phyloP scores from a whole-genome alignment of 148 eudicot species.

The Arbutus unedo region DNA sequence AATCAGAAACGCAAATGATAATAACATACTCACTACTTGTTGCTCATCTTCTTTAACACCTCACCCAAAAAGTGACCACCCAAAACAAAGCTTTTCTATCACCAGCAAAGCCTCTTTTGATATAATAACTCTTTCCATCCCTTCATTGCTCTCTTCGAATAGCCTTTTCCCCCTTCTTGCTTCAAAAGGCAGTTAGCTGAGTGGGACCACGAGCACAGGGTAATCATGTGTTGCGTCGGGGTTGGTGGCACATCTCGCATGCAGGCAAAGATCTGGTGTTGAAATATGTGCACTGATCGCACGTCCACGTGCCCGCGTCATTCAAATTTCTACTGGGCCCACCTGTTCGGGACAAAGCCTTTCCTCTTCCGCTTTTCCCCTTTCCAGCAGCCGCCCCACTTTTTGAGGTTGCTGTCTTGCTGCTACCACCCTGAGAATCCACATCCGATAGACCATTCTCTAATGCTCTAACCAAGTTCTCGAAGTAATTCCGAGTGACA shows the following conservation, averaged over 20 bases:
- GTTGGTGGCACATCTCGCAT: slow-evolving; percentile 24
- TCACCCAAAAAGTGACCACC: background rate
- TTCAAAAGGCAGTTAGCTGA: background rate
- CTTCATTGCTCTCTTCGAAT: background rate
- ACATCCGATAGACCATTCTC: slow-evolving; percentile 77
- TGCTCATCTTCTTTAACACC: background rate
- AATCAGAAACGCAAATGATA: background rate
- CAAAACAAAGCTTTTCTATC: background rate
- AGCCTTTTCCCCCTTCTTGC: background rate
- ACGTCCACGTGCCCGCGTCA: slow-evolving; percentile 50
- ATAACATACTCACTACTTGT: background rate
- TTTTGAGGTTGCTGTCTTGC: slow-evolving; percentile 41
- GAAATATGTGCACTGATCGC: slow-evolving; percentile 29
- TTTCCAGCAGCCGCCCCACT: slow-evolving; percentile 31
- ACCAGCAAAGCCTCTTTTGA: background rate
- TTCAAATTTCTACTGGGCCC: slow-evolving; percentile 37
- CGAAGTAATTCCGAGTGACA: slow-evolving; percentile 74
- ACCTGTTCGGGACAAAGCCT: slow-evolving; percentile 36
- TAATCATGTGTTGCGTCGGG: background rate
- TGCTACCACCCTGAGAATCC: slow-evolving; percentile 45
- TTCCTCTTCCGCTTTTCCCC: slow-evolving; percentile 44
- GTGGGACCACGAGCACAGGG: background rate
- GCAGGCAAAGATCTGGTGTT: slow-evolving; percentile 16
- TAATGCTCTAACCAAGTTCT: slow-evolving; percentile 77
- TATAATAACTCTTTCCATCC: background rate